Percentiles rank a stretch among this genome's conserved stretches.
phyloP scores from a whole-genome alignment of 2,329 filamentous ascomycete genomes.

The Knufia fluminis region DNA sequence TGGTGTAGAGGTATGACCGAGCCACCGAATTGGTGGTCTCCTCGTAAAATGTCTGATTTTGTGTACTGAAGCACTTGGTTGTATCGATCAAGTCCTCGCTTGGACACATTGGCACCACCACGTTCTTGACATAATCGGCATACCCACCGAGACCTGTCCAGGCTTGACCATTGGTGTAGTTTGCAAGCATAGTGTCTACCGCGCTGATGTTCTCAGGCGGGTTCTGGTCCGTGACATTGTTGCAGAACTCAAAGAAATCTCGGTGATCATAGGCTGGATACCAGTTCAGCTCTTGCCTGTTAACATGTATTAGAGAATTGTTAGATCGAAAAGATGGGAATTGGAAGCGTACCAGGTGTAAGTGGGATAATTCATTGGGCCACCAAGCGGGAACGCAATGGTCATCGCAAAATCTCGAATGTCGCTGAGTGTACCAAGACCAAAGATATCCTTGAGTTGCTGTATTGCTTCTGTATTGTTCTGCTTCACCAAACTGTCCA shows the following conservation, averaged over 20 bases:
- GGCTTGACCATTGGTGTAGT: conserved; percentile 41
- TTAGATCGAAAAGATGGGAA: too few relatives aligned
- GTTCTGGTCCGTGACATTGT: conserved; percentile 41
- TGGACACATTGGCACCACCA: conserved; percentile 36
- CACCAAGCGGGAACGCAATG: conserved; percentile 41
- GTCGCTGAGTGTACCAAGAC: conserved; percentile 37
- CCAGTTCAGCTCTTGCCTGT: conserved; percentile 45
- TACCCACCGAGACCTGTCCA: conserved; percentile 46
- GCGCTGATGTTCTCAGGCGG: conserved; percentile 36
- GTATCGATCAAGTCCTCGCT: conserved; percentile 29
- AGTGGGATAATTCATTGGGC: conserved; percentile 41
- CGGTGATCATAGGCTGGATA: conserved; percentile 31
- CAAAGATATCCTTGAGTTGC: conserved; percentile 41
- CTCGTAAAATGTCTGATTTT: conserved; percentile 38
- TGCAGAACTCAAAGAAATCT: conserved; percentile 46
- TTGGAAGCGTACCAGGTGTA: conserved; percentile 32
- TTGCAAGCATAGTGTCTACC: conserved; percentile 38
- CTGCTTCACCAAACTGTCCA: conserved; percentile 38
- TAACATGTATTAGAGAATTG: too few relatives aligned
- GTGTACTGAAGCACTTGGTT: conserved; percentile 39
- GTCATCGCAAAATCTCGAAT: conserved; percentile 24
- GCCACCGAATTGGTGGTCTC: conserved; percentile 32
- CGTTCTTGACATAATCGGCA: conserved; percentile 42
- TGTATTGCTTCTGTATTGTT: conserved; percentile 36
- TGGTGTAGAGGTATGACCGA: conserved; percentile 43